Evolutionary conservation across 352 stramenopile species (phyloP).

Genomic region (Phytophthora agathidicida): DNA sequence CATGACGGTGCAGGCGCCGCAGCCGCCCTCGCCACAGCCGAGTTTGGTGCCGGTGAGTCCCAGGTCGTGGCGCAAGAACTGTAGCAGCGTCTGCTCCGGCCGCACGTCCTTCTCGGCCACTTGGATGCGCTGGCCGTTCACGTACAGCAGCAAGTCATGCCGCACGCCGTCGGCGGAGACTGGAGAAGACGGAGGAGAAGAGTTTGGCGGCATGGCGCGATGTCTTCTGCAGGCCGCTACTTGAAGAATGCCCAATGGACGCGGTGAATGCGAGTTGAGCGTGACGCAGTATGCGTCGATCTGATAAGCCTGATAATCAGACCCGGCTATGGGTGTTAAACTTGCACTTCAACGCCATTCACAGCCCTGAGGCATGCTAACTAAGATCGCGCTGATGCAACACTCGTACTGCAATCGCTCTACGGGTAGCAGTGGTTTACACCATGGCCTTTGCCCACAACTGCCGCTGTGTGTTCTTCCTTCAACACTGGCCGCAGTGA

Average conservation of each 20-base stretch:
- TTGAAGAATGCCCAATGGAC: slow-evolving; percentile 19
- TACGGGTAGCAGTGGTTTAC: no score
- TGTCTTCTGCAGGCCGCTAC: slow-evolving; percentile 1
- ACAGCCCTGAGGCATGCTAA: no score
- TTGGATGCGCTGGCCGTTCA: slow-evolving; percentile 67
- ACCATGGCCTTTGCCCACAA: no score
- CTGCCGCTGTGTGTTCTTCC: no score
- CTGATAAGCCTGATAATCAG: no score
- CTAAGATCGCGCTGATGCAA: no score
- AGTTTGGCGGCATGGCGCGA: slow-evolving; percentile 22
- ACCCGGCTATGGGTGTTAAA: background rate
- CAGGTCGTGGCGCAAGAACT: slow-evolving; percentile 80
- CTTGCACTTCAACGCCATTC: no score
- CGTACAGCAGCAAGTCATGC: slow-evolving; percentile 70
- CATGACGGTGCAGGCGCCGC: slow-evolving; percentile 96
- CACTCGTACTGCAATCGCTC: no score
- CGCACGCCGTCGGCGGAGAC: slow-evolving; percentile 36
- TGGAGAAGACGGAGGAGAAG: slow-evolving; percentile 2
- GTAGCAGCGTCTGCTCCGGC: slow-evolving; percentile 82
- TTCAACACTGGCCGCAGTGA: no score
- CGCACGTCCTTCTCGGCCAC: slow-evolving; percentile 56
- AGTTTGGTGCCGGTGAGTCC: slow-evolving; percentile 86
- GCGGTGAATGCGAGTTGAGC: slow-evolving; percentile 13
- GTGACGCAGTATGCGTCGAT: background rate
- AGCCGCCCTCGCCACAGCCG: slow-evolving; percentile 95